These are phyloP conservation scores for Atkinsonella hypoxylon DNA, from an alignment of 2,329 filamentous ascomycete species.

Conservation along the genomic window DNA sequence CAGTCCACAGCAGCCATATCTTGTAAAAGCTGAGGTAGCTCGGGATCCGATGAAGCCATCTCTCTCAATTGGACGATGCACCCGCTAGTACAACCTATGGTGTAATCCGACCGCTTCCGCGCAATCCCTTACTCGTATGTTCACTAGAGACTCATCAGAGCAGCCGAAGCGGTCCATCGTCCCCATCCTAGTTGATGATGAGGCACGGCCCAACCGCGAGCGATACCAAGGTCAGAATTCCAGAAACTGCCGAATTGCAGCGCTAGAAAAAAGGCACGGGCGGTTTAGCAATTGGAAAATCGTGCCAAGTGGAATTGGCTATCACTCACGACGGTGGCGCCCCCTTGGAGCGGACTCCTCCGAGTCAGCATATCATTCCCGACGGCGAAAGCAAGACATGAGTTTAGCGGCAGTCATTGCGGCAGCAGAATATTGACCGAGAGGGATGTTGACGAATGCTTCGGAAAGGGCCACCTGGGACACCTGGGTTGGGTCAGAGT, in stretches of 20 bases:
- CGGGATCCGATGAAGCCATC: neutral
- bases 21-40: neutral
- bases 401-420: neutral
- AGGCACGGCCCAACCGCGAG: constrained; percentile 15
- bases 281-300: neutral
- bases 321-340: neutral
- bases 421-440: neutral
- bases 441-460: neutral
- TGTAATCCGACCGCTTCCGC: neutral
- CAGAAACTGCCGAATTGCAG: neutral
- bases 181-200: constrained; percentile 11
- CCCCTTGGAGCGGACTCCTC: neutral
- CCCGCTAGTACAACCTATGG: constrained; percentile 4
- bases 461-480: neutral
- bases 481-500: neutral
- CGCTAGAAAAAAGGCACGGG: neutral
- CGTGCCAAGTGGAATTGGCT: neutral
- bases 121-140: constrained; percentile 14
- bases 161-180: constrained; percentile 8
- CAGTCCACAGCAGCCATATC: neutral
- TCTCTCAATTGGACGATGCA: constrained; percentile 2
- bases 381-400: neutral
- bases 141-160: constrained; percentile 8
- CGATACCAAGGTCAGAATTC: constrained; percentile 12
- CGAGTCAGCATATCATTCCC: neutral